Percentiles rank a stretch among this genome's conserved stretches.
These are phyloP conservation scores for Paxillus ammoniavirescens DNA, from an alignment of 768 basidiomycete genomes.

Conservation along the genomic window DNA sequence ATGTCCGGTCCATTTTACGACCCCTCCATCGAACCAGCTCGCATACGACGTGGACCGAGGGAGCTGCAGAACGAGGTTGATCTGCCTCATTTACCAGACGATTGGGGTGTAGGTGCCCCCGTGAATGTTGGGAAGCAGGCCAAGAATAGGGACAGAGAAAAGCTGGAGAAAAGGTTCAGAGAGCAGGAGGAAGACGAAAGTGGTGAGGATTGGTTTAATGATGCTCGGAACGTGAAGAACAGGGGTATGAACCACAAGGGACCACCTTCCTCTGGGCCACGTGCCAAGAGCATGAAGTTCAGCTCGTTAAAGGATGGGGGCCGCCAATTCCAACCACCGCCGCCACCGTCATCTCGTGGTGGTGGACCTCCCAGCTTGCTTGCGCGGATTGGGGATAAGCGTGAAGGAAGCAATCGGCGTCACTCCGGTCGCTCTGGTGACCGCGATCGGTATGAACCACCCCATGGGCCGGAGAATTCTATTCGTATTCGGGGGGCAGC, in stretches of 20 bases:
- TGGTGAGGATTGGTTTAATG: constrained; percentile 61
- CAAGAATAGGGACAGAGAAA: constrained; percentile 56
- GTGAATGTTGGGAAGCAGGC: constrained; percentile 66
- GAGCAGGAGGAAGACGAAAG: constrained; percentile 59
- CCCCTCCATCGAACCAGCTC: constrained; percentile 32
- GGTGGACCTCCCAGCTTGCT: constrained; percentile 30
- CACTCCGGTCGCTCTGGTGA: constrained; percentile 3
- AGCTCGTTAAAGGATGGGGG: constrained; percentile 33
- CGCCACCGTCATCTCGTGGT: constrained; percentile 18
- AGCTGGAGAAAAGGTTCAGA: constrained; percentile 50
- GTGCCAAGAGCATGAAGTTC: constrained; percentile 36
- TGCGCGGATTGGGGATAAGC: constrained; percentile 28
- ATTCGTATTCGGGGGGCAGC: constrained; percentile 34
- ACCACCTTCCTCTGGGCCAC: constrained; percentile 4
- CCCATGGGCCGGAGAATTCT: constrained; percentile 3
- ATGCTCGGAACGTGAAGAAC: constrained; percentile 29
- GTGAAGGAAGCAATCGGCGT: constrained; percentile 4
- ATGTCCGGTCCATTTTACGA: constrained; percentile 67
- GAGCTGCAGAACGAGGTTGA: constrained; percentile 30
- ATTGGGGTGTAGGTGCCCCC: constrained; percentile 48
- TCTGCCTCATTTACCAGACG: constrained; percentile 34
- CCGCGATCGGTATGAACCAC: constrained; percentile 5
- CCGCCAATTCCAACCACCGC: constrained; percentile 17
- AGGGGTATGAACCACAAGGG: constrained; percentile 20
- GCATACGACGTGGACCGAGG: constrained; percentile 37